phyloP scores from a whole-genome alignment of 208 protist species.

The Leishmania martiniquensis region DNA sequence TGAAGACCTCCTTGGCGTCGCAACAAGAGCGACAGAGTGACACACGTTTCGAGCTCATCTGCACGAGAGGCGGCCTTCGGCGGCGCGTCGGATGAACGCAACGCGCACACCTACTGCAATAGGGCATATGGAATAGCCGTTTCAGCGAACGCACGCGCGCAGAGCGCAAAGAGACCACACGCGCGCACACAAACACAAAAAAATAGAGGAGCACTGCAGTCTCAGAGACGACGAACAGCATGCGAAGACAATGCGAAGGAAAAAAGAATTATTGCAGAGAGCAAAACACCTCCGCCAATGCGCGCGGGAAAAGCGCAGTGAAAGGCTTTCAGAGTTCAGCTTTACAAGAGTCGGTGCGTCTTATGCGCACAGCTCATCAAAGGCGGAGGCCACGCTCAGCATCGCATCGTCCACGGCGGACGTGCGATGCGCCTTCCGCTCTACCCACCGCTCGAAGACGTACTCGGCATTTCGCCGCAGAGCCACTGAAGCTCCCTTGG shows the following conservation, averaged over 20 bases:
- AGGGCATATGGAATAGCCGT: background rate
- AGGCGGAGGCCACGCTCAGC: conserved; percentile 2
- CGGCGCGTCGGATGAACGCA: background rate
- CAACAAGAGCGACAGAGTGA: background rate
- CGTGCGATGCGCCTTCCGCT: conserved; percentile 4
- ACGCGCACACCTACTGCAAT: background rate
- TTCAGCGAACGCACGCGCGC: background rate
- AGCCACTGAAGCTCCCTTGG: background rate
- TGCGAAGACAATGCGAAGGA: background rate
- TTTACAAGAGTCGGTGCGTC: background rate
- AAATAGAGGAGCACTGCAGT: background rate
- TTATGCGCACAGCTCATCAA: conserved; percentile 4
- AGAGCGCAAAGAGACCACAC: background rate
- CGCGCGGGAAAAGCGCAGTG: too few species aligned
- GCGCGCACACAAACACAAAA: background rate
- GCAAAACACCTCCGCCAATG: too few species aligned
- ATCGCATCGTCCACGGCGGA: conserved; percentile 11
- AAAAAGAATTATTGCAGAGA: too few species aligned
- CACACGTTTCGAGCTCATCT: background rate
- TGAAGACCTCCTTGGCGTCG: background rate
- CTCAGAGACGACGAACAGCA: too few species aligned
- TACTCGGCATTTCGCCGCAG: background rate
- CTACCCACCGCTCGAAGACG: conserved; percentile 22
- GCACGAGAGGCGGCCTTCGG: background rate
- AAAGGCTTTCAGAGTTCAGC: background rate